Evolutionary conservation across 768 basidiomycete species (phyloP).

Genomic region (Termitomyces sp.): DNA sequence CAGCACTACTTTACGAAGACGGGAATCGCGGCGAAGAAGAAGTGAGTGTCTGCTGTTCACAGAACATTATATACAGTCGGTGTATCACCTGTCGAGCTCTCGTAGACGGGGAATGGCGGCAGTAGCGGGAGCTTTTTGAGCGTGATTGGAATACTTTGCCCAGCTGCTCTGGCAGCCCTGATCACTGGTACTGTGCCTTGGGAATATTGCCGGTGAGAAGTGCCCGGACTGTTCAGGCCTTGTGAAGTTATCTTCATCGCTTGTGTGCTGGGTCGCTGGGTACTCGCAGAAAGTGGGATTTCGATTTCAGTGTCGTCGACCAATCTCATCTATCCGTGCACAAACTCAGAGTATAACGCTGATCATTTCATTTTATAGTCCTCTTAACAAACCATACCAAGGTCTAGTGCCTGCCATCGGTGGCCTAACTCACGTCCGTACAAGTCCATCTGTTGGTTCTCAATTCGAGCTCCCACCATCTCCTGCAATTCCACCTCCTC

Average conservation of each 20-base stretch:
- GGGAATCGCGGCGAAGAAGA: constrained; percentile 67
- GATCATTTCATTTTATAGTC: constrained; percentile 21
- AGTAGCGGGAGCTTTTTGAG: neutral
- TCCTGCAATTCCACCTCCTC: constrained; percentile 48
- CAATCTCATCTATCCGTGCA: neutral
- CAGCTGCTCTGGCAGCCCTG: neutral
- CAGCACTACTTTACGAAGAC: constrained; percentile 95
- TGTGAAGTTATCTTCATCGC: too few relatives aligned
- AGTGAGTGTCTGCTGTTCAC: constrained; percentile 44
- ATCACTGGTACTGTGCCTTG: neutral
- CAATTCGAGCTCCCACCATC: constrained; percentile 71
- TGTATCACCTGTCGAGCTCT: neutral
- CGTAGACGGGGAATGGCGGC: neutral
- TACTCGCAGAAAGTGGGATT: neutral
- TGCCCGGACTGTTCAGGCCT: neutral
- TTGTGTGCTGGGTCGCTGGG: neutral
- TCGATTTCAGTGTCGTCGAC: neutral
- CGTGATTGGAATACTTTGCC: neutral
- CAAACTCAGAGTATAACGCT: neutral
- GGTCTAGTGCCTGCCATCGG: constrained; percentile 79
- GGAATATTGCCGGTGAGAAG: neutral
- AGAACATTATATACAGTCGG: neutral
- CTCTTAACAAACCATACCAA: constrained; percentile 46
- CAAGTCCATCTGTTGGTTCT: constrained; percentile 36
- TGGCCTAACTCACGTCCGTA: constrained; percentile 44